Evolutionary conservation across 208 protist genomes (phyloP).

Genomic region (Porcisia hertigi): DNA sequence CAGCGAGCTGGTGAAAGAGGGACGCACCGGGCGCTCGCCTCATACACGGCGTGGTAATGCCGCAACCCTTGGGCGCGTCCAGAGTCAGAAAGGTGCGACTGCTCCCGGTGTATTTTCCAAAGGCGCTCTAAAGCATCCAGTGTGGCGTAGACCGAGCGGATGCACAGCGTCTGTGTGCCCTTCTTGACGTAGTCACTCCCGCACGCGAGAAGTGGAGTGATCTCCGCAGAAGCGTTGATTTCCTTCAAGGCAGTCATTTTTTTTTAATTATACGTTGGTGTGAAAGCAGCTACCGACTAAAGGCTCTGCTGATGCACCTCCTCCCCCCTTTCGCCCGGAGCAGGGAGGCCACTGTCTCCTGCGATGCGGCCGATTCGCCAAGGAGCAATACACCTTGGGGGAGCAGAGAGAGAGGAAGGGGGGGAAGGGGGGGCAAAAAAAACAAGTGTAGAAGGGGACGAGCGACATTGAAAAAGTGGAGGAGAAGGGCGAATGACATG

Average conservation of each 20-base stretch:
- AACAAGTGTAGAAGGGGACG: not conserved
- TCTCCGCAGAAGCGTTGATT: constrained; percentile 11
- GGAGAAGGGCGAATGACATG: too few species aligned
- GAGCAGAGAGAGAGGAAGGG: not conserved
- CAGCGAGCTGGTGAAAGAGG: constrained; percentile 32
- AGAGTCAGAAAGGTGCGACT: not conserved
- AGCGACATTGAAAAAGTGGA: too few species aligned
- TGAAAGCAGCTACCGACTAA: not conserved
- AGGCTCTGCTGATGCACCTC: not conserved
- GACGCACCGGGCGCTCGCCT: constrained; percentile 26
- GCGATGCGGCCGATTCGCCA: too few species aligned
- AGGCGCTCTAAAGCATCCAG: constrained; percentile 26
- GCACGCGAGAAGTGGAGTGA: constrained; percentile 17
- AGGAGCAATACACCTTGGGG: not conserved
- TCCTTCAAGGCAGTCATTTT: constrained; percentile 22
- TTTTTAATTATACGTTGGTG: not conserved
- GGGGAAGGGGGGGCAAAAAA: not conserved
- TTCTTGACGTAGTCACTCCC: constrained; percentile 19
- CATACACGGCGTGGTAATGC: constrained; percentile 48
- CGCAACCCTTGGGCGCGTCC: constrained; percentile 20
- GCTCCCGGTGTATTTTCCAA: not conserved
- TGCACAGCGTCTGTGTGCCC: constrained; percentile 22
- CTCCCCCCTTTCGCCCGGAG: not conserved
- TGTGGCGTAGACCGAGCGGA: constrained; percentile 4
- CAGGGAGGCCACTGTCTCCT: not conserved